Evolutionary conservation across 1,284 basidiomycete genomes (phyloP).

Genomic region (Ustilago cynodontis): DNA sequence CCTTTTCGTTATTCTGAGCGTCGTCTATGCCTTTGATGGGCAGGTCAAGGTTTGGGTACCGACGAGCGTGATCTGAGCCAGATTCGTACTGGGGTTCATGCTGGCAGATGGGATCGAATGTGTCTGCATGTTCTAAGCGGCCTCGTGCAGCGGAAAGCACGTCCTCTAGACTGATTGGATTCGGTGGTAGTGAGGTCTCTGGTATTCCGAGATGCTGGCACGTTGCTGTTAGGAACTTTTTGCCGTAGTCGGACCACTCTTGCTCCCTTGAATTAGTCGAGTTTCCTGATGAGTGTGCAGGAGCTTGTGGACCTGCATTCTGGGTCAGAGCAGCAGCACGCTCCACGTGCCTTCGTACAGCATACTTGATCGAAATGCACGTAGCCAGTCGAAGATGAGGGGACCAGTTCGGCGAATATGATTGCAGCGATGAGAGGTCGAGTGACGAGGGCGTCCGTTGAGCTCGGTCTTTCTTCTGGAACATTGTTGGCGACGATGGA

Average conservation of each 20-base stretch:
- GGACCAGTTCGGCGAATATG: slow-evolving; percentile 61
- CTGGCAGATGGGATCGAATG: slow-evolving; percentile 16
- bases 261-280: slow-evolving; percentile 16
- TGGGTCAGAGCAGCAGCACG: slow-evolving; percentile 31
- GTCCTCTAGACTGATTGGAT: slow-evolving; percentile 53
- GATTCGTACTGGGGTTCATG: slow-evolving; percentile 46
- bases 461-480: slow-evolving; percentile 19
- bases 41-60: slow-evolving; percentile 45
- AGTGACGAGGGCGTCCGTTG: slow-evolving; percentile 29
- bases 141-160: slow-evolving; percentile 47
- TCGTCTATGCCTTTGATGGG: slow-evolving; percentile 51
- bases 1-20: neutral
- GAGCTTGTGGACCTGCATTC: neutral
- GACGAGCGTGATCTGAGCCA: slow-evolving; percentile 37
- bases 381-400: slow-evolving; percentile 54
- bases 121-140: slow-evolving; percentile 31
- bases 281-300: neutral
- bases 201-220: slow-evolving; percentile 64
- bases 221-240: slow-evolving; percentile 61
- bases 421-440: slow-evolving; percentile 55
- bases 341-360: slow-evolving; percentile 44
- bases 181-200: slow-evolving; percentile 52
- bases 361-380: slow-evolving; percentile 63
- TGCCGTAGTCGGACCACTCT: slow-evolving; percentile 56
- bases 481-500: slow-evolving; percentile 16